Percentiles rank a stretch among this genome's conserved stretches.
Evolutionary conservation across 345 rosid genomes (phyloP).

Genomic region (Gossypium anomalum): DNA sequence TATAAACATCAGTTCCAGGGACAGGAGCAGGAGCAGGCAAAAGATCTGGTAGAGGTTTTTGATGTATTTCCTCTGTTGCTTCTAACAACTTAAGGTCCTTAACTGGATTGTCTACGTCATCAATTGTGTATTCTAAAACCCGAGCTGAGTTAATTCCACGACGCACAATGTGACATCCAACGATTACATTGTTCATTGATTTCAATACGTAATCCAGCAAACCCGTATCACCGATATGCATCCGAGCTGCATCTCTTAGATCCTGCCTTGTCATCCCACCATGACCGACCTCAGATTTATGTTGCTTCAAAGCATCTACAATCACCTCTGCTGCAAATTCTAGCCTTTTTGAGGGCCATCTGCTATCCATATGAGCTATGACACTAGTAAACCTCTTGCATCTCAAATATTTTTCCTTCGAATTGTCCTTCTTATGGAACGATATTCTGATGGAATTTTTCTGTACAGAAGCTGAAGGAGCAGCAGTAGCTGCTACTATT

Average conservation of each 20-base stretch:
- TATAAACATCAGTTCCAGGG: conserved; percentile 48
- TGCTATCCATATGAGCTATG: conserved; percentile 51
- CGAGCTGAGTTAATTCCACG: conserved; percentile 56
- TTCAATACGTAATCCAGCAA: conserved; percentile 79
- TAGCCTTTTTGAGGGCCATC: conserved; percentile 82
- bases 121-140: conserved; percentile 69
- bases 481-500: conserved; percentile 7
- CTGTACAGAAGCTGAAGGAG: conserved; percentile 16
- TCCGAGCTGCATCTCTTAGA: conserved; percentile 83
- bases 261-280: conserved; percentile 84
- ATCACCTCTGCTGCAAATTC: conserved; percentile 78
- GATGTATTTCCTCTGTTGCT: conserved; percentile 14
- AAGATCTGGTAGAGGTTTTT: conserved; percentile 19
- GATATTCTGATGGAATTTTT: conserved; percentile 21
- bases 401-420: conserved; percentile 33
- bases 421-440: conserved; percentile 27
- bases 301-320: conserved; percentile 54
- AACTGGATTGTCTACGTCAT: conserved; percentile 33
- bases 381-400: conserved; percentile 42
- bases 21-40: conserved; percentile 14
- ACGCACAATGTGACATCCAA: conserved; percentile 48
- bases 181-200: conserved; percentile 69
- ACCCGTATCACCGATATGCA: conserved; percentile 89
- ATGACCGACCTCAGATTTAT: conserved; percentile 30
- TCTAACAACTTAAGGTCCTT: conserved; percentile 5